Percentiles rank a stretch among this genome's conserved stretches.
Evolutionary conservation across 2,329 filamentous ascomycete species (phyloP).

Genomic region (Lasiodiplodia gonubiensis): DNA sequence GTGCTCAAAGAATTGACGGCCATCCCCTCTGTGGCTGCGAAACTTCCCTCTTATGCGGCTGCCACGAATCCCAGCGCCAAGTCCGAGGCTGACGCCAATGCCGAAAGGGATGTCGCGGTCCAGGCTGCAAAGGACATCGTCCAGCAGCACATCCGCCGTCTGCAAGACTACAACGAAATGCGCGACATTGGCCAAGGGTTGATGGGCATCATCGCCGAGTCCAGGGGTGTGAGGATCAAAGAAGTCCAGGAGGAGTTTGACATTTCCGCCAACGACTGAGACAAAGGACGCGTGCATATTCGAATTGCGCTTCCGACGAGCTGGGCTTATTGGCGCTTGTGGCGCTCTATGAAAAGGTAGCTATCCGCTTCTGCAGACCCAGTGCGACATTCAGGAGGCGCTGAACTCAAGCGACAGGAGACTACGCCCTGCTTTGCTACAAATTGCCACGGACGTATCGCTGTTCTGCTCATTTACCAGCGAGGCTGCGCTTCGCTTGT

Average conservation of each 20-base stretch:
- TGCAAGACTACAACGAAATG: slow-evolving; percentile 75
- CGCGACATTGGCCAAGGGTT: slow-evolving; percentile 70
- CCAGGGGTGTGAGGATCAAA: slow-evolving; percentile 61
- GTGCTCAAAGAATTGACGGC: slow-evolving; percentile 42
- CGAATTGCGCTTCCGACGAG: neutral
- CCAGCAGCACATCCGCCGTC: slow-evolving; percentile 66
- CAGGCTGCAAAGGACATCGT: slow-evolving; percentile 59
- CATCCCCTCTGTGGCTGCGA: slow-evolving; percentile 42
- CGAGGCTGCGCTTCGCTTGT: neutral
- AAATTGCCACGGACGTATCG: neutral
- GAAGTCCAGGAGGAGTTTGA: slow-evolving; percentile 57
- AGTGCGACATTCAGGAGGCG: neutral
- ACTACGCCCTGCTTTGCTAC: neutral
- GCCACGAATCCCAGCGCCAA: slow-evolving; percentile 30
- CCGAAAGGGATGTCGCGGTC: slow-evolving; percentile 42
- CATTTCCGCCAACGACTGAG: slow-evolving; percentile 52
- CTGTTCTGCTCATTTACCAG: neutral
- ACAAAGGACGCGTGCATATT: neutral
- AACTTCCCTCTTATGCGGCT: slow-evolving; percentile 37
- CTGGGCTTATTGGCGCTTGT: neutral
- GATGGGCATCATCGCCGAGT: slow-evolving; percentile 71
- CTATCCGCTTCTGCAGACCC: neutral
- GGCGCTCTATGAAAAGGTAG: neutral
- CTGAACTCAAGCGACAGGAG: neutral
- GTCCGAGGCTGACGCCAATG: slow-evolving; percentile 3